Evolutionary conservation across 2,329 filamentous ascomycete species (phyloP), one percentile per base, ranked within the genome.

Genomic region (Pseudovirgaria hyperparasitica): DNA sequence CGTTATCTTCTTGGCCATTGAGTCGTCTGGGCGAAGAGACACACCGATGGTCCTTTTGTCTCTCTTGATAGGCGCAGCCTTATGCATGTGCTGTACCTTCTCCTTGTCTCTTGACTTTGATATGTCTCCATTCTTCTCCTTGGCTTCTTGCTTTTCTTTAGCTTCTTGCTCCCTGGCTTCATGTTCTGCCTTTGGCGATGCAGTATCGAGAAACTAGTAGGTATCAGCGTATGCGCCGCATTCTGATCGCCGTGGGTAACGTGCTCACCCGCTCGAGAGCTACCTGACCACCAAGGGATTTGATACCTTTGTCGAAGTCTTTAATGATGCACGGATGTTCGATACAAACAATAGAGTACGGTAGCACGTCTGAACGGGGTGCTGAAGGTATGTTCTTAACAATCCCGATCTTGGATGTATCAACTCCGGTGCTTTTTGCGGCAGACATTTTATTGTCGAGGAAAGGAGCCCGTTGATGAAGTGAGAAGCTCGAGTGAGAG

Each of bases 1-100:
- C 39, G 78, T 63, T 34, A 93, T 62, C 6, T 82, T 81, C 40
- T 79, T 77, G 42, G 80, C 75, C 43, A 82, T 73, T 3, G 78
- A 76, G 50, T 92, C 84, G 37, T 84, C 70, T 14, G 80, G 81
- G 13, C 82, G 74, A 28, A 96, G 62, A 41, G 79, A 81, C n/a
- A 92, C 57, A 2, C 77, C 77, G 14, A 70, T 58, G 27, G 63
- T 58, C 21, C 60, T 60, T 30, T 66, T 61, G 19, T 57, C 44
- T 31, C 61, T 57, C 8, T 50, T 41, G 5, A 55, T n/a, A n/a
- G n/a, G n/a, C n/a, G n/a, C n/a, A n/a, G n/a, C n/a, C n/a, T 10
- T 9, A 18, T 16, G n/a, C 16, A 23, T 7, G 22, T 34, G 23
- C n/a, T 20, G 14, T 28, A 31, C 26, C 13, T 27, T 22, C 14